phyloP scores from a whole-genome alignment of 192 early-diverging fungal genomes.

The Rhizophagus clarus region DNA sequence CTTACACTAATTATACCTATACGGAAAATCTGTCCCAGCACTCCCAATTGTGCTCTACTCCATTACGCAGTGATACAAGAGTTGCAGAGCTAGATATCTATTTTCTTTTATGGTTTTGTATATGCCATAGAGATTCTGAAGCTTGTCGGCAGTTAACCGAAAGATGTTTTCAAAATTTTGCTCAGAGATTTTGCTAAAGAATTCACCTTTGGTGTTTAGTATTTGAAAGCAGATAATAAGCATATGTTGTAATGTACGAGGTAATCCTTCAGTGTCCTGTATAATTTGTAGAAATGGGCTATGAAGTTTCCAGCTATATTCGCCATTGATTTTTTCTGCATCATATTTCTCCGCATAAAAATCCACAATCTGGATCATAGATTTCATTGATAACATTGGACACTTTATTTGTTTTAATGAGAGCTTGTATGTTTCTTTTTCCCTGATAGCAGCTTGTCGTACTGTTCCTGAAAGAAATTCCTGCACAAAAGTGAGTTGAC shows the following conservation, averaged over 20 bases:
- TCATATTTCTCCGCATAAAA: no score
- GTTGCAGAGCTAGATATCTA: not conserved
- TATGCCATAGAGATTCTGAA: no score
- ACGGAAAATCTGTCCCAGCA: no score
- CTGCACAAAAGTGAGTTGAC: not conserved
- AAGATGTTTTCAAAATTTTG: no score
- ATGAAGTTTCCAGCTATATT: slow-evolving; percentile 27
- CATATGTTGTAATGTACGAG: slow-evolving; percentile 18
- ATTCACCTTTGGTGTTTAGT: not conserved
- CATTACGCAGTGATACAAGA: slow-evolving; percentile 1
- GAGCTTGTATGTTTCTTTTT: slow-evolving; percentile 15
- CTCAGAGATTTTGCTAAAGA: no score
- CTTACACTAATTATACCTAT: no score
- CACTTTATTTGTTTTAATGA: slow-evolving; percentile 21
- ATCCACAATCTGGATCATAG: no score
- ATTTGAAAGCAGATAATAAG: slow-evolving; percentile 16
- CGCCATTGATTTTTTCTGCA: slow-evolving; percentile 7
- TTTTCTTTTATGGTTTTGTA: not conserved
- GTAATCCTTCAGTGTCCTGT: slow-evolving; percentile 31
- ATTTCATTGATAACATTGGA: slow-evolving; percentile 30
- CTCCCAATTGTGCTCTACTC: no score
- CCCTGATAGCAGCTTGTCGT: slow-evolving; percentile 13
- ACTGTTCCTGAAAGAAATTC: slow-evolving; percentile 21
- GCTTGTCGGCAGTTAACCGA: no score
- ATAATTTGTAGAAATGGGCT: slow-evolving; percentile 23